phyloP scores from a whole-genome alignment of 1,284 basidiomycete genomes.

The Heterobasidion irregulare region DNA sequence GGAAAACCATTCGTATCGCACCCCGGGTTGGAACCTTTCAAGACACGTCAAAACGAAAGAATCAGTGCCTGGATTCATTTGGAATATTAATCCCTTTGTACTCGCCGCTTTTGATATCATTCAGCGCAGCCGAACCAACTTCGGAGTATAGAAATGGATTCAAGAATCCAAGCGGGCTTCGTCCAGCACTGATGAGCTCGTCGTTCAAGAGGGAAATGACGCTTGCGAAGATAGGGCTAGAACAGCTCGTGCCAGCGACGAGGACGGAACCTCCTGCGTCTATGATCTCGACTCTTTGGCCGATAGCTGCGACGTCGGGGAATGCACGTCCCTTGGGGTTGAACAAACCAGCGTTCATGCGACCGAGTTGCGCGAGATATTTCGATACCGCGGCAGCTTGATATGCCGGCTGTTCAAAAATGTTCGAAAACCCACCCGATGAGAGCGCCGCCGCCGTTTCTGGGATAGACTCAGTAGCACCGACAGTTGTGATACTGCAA shows the following conservation, averaged over 20 bases:
- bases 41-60: background rate
- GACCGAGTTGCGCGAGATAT: constrained; percentile 1
- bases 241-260: constrained; percentile 46
- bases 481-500: constrained; percentile 53
- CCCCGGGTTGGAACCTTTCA: constrained; percentile 3
- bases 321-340: constrained; percentile 6
- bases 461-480: constrained; percentile 42
- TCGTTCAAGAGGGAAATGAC: constrained; percentile 51
- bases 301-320: constrained; percentile 36
- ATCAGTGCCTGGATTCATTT: no score
- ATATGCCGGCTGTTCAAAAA: constrained; percentile 30
- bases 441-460: constrained; percentile 31
- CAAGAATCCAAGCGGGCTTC: constrained; percentile 36
- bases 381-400: constrained; percentile 16
- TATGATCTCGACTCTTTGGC: constrained; percentile 22
- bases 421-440: constrained; percentile 13
- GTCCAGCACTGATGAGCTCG: constrained; percentile 33
- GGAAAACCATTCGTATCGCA: constrained; percentile 6
- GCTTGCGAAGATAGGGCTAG: constrained; percentile 40
- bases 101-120: constrained; percentile 5
- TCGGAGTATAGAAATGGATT: constrained; percentile 34
- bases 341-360: constrained; percentile 1
- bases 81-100: no score
- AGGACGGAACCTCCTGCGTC: constrained; percentile 15
- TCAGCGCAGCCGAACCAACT: background rate